Conservation (phyloP, 73 alveolate species). For the Loxodes magnus region DNA sequence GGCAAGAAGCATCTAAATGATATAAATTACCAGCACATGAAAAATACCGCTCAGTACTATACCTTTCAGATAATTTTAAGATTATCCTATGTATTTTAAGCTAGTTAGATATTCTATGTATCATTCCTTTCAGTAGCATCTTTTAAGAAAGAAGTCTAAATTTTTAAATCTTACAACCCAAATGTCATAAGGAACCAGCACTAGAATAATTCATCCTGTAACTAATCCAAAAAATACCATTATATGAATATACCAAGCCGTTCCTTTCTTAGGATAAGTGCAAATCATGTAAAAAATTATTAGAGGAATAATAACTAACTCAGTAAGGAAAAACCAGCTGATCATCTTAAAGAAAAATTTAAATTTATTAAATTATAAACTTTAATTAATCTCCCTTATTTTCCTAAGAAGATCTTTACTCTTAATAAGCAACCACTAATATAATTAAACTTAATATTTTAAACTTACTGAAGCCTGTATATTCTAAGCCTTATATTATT, state of each 20-base stretch:
- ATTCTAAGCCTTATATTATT: too few relatives aligned
- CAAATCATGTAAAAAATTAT: background rate
- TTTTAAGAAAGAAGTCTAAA: too few relatives aligned
- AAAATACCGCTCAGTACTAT: conserved; percentile 8
- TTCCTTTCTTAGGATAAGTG: conserved; percentile 6
- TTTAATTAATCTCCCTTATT: too few relatives aligned
- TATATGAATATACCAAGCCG: conserved; percentile 1
- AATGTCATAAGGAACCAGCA: conserved; percentile 7
- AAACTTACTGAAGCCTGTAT: too few relatives aligned
- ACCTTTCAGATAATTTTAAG: conserved; percentile 2
- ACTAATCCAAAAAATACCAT: conserved; percentile 9
- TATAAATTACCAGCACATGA: conserved; percentile 13
- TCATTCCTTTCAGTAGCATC: background rate
- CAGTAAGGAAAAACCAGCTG: conserved; percentile 5
- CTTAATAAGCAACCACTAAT: too few relatives aligned
- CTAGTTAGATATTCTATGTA: background rate
- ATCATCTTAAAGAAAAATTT: too few relatives aligned
- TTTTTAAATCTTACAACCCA: background rate
- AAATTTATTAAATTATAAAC: too few relatives aligned
- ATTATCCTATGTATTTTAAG: background rate
- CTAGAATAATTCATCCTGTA: background rate
- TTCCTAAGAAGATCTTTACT: too few relatives aligned
- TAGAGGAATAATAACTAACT: background rate
- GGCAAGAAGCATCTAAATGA: background rate
- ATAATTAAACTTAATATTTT: too few relatives aligned